Percentiles rank a stretch among this genome's conserved stretches.
phyloP scores from a whole-genome alignment of 352 stramenopile genomes.

The Phytophthora litchii region DNA sequence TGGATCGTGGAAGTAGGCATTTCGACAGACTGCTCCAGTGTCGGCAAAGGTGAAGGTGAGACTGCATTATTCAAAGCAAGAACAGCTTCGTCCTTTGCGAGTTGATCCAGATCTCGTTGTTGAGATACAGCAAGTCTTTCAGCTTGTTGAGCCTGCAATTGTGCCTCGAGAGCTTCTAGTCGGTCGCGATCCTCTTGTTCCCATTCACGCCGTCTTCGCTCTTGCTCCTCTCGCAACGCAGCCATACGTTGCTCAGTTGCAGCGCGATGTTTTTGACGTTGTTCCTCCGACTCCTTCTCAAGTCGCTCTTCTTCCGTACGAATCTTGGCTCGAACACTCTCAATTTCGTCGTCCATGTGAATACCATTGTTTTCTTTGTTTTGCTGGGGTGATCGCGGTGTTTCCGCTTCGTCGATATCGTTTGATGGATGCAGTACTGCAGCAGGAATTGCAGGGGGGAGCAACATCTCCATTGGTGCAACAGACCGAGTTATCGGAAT shows the following conservation, averaged over 20 bases:
- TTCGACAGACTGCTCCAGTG: slow-evolving; percentile 17
- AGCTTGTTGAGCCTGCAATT: slow-evolving; percentile 50
- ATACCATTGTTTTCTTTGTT: background rate
- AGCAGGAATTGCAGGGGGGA: slow-evolving; percentile 21
- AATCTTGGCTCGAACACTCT: slow-evolving; percentile 49
- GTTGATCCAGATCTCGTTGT: slow-evolving; percentile 40
- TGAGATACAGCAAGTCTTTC: slow-evolving; percentile 38
- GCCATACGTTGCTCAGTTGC: slow-evolving; percentile 66
- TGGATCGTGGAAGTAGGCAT: slow-evolving; percentile 6
- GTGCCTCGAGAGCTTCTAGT: slow-evolving; percentile 51
- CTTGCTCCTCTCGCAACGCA: slow-evolving; percentile 66
- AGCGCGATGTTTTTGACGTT: slow-evolving; percentile 47
- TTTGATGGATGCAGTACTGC: slow-evolving; percentile 8
- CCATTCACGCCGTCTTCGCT: slow-evolving; percentile 67
- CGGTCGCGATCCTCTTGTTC: slow-evolving; percentile 64
- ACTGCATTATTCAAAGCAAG: slow-evolving; percentile 1
- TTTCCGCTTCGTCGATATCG: slow-evolving; percentile 5
- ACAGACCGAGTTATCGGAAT: slow-evolving; percentile 19
- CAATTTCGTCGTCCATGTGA: slow-evolving; percentile 32
- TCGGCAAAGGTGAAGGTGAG: slow-evolving; percentile 1
- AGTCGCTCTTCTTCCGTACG: slow-evolving; percentile 49
- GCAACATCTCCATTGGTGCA: slow-evolving; percentile 17
- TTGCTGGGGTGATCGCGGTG: background rate
- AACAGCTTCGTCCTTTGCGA: slow-evolving; percentile 31
- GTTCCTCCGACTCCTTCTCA: slow-evolving; percentile 45